Percentiles rank a stretch among this genome's conserved stretches.
phyloP scores from a whole-genome alignment of 148 eudicot genomes.

The Tetragonia tetragonoides region DNA sequence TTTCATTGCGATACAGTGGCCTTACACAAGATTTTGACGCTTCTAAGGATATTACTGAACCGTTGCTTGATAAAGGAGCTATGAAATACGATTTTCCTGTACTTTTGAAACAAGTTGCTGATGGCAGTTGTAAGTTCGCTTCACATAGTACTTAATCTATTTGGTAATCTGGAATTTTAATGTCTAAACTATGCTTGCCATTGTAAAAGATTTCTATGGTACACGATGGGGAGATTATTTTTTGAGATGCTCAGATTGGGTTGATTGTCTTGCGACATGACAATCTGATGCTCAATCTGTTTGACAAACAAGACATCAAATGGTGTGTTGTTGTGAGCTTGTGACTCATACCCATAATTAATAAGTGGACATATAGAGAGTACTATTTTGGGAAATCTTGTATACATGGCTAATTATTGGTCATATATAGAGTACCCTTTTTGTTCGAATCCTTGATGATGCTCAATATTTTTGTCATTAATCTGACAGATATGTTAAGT shows the following conservation, averaged over 20 bases:
- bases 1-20: slow-evolving; percentile 27
- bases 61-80: slow-evolving; percentile 24
- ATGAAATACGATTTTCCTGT: slow-evolving; percentile 19
- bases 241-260: not conserved
- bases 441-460: not conserved
- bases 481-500: slow-evolving; percentile 30
- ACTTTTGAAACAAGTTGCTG: slow-evolving; percentile 35
- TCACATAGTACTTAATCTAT: slow-evolving; percentile 11
- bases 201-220: not conserved
- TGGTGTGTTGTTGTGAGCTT: not conserved
- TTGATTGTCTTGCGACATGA: not conserved
- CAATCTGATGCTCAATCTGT: not conserved
- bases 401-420: too few species aligned
- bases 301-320: not conserved
- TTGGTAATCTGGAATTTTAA: not conserved
- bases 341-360: not conserved
- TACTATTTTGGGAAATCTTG: too few species aligned
- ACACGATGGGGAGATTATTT: not conserved
- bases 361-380: not conserved
- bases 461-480: slow-evolving; percentile 4
- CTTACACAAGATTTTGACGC: slow-evolving; percentile 26
- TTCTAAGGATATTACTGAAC: slow-evolving; percentile 30
- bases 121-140: slow-evolving; percentile 33
- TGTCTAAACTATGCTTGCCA: not conserved
- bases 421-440: not conserved